These are phyloP conservation scores for Silene latifolia DNA, from an alignment of 148 eudicot species.

Conservation along the genomic window DNA sequence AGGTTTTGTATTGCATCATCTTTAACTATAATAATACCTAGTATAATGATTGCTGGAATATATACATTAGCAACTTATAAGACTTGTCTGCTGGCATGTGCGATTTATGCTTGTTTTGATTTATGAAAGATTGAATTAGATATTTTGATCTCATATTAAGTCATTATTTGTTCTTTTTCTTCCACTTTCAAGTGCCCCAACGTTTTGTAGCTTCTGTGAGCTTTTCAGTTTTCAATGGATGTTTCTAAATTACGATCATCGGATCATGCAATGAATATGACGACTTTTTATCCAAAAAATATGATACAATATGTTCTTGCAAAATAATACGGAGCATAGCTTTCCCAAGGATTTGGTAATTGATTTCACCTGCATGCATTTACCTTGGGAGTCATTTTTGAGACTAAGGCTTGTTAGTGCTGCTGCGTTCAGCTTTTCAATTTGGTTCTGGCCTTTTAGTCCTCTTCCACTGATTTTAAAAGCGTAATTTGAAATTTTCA, in stretches of 20 bases:
- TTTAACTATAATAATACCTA: not conserved
- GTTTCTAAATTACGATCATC: no score
- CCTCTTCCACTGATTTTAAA: not conserved
- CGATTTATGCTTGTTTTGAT: not conserved
- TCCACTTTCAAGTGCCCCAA: not conserved
- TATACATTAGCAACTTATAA: not conserved
- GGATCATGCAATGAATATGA: not conserved
- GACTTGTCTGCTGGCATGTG: not conserved
- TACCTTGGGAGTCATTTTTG: no score
- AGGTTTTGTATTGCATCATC: not conserved
- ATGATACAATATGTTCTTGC: no score
- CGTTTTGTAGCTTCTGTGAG: not conserved
- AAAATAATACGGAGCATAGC: no score
- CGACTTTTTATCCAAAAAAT: not conserved
- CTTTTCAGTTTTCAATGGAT: not conserved
- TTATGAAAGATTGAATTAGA: not conserved
- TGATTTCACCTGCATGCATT: no score
- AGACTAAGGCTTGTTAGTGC: not conserved
- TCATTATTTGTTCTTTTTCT: not conserved
- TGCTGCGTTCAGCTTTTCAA: no score
- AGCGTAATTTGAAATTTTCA: not conserved
- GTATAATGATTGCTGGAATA: not conserved
- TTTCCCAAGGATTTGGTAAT: no score
- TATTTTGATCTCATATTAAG: not conserved
- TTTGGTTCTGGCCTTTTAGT: not conserved